Base-by-base conservation (phyloP, 2,329 filamentous ascomycete genomes). In the Aspergillus viridinutans region DNA sequence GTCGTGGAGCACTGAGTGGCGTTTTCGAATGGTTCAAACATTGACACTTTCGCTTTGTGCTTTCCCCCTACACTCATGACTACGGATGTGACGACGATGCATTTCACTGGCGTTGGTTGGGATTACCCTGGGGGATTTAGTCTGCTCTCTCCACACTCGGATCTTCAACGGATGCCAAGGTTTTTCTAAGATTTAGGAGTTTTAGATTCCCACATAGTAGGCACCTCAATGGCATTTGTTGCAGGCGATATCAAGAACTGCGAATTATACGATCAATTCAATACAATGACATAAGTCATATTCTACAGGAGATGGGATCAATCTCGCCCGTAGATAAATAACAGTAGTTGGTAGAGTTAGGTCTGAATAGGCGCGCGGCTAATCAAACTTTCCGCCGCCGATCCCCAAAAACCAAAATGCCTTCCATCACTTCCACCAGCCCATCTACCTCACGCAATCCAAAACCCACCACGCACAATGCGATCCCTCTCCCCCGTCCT, bases 401-500 rank as follows among this genome's bases (percentile, higher is more conserved):
- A 25, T 48, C 10, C 2, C 43, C 43, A 8, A 47, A 47, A 47
- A 38, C 32, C 12, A 35, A 35, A 47, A 47, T 23, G n/a, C 21
- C 21, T 14, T 25, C 21, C 42, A 38, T 25, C 45, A 64, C 59
- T 60, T 38, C 5, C 32, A 64, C 61, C 14, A 59, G 51, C 50
- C 60, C 58, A 60, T 60, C 56, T 61, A 58, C 60, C 58, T 47
- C 50, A 50, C 50, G 56, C 53, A 26, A 59, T 58, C 40, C 63
- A 62, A 55, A 47, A 50, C 52, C 45, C 55, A 43, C 50, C 59
- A 49, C 61, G 66, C 61, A 65, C 58, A 58, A 72, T 72, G 69
- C 65, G 65, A 62, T 68, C 74, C 48, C 67, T 70, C 62, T 77
- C 71, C 48, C 75, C 74, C 5, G 64, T 75, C 4, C 75, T 79